Percentiles rank a stretch among this genome's conserved stretches.
Conservation (phyloP, 352 stramenopile species). For the Phytophthora chlamydospora region DNA sequence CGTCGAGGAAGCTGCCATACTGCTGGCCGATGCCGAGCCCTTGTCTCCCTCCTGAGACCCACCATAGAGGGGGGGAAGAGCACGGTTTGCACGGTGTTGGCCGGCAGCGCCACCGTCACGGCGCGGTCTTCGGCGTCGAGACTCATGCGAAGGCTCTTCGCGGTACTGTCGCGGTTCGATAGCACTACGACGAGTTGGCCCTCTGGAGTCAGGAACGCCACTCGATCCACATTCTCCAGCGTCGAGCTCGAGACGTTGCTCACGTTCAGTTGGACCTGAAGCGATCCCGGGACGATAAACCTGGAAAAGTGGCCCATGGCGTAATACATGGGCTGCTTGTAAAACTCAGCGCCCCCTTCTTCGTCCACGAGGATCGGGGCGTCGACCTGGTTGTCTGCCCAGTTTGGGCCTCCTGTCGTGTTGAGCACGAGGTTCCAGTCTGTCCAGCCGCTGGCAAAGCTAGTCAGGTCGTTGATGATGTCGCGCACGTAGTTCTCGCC, state of each 20-base stretch:
- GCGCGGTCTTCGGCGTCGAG: slow-evolving; percentile 23
- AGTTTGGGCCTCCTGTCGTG: slow-evolving; percentile 73
- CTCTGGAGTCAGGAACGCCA: slow-evolving; percentile 56
- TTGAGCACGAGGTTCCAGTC: slow-evolving; percentile 88
- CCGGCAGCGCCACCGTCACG: slow-evolving; percentile 34
- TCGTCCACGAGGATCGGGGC: slow-evolving; percentile 77
- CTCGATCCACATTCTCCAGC: slow-evolving; percentile 45
- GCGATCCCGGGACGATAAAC: slow-evolving; percentile 62
- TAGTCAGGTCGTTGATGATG: slow-evolving; percentile 87
- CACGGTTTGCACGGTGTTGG: slow-evolving; percentile 42
- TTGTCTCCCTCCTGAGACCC: slow-evolving; percentile 1
- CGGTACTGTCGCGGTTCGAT: slow-evolving; percentile 45
- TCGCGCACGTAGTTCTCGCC: slow-evolving; percentile 83
- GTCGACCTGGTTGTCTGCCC: slow-evolving; percentile 74
- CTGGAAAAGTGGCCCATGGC: slow-evolving; percentile 76
- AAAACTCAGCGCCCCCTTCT: slow-evolving; percentile 60
- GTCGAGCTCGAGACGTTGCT: slow-evolving; percentile 34
- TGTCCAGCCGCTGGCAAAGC: slow-evolving; percentile 74
- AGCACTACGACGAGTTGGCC: slow-evolving; percentile 44
- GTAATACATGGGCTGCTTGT: slow-evolving; percentile 88
- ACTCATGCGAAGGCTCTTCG: slow-evolving; percentile 36
- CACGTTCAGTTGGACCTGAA: slow-evolving; percentile 45
- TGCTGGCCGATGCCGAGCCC: slow-evolving; percentile 3
- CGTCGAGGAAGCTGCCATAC: slow-evolving; percentile 4
- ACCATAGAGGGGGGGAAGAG: slow-evolving; percentile 14